A percentile compares a stretch with the other conserved stretches of the same genome.
phyloP scores from a whole-genome alignment of 78 protist genomes.

The Tieghemostelium lacteum region DNA sequence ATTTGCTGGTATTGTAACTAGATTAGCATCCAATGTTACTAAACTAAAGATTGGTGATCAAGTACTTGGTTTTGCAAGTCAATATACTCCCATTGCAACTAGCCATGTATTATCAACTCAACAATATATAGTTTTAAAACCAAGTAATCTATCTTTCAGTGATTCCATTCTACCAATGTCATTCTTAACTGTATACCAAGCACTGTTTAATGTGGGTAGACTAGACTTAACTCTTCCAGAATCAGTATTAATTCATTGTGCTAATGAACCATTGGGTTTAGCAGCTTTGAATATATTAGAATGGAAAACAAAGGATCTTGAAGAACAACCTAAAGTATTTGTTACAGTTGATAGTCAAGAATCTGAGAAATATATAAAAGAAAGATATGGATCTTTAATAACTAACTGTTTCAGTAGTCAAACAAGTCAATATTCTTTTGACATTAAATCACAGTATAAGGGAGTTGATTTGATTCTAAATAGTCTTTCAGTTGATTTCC shows the following conservation, averaged over 20 bases:
- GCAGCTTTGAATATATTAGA: slow-evolving; percentile 18
- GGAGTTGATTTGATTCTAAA: neutral
- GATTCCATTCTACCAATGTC: slow-evolving; percentile 69
- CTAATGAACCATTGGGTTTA: slow-evolving; percentile 15
- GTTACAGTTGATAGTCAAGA: slow-evolving; percentile 1
- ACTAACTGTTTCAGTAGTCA: neutral
- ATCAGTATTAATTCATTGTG: slow-evolving; percentile 17
- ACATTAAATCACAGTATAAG: neutral
- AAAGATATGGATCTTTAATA: neutral
- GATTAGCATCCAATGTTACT: slow-evolving; percentile 1
- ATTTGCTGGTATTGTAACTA: slow-evolving; percentile 15
- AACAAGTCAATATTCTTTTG: neutral
- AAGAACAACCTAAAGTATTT: neutral
- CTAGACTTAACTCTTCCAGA: neutral
- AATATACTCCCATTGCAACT: neutral
- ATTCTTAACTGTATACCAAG: slow-evolving; percentile 25
- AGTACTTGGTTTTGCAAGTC: neutral
- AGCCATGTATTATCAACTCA: neutral
- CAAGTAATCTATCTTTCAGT: neutral
- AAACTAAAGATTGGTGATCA: slow-evolving; percentile 34
- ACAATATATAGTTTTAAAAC: slow-evolving; percentile 8
- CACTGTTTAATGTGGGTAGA: neutral
- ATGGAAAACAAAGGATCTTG: neutral
- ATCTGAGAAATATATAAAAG: neutral
- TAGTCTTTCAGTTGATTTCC: neutral